Base-by-base conservation (phyloP, 495 filamentous ascomycete species). In the Hamigera avellanea region DNA sequence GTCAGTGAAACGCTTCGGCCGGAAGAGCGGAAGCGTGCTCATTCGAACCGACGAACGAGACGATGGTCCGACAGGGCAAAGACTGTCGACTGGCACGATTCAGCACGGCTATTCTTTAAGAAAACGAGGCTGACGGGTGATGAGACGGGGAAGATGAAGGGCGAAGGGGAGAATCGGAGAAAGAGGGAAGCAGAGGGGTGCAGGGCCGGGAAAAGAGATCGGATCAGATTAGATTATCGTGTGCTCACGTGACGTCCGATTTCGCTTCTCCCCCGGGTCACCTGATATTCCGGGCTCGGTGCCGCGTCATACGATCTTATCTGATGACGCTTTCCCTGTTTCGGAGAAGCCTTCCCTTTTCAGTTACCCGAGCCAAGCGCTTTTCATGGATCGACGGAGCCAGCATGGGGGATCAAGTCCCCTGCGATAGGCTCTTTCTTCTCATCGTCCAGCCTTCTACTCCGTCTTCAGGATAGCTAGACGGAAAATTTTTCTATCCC, bases 151-250 rank as follows among this genome's bases (percentile, higher is more conserved):
- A 12, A 32, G 30, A 32, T 14, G n/a, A 14, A 7, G 5, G 30
- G 41, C 47, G 26, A 23, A 31, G 23, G 26, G 35, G 36, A 34
- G 19, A 41, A 16, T 21, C 19, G 6, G 10, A 32, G 12, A 6
- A 6, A 3, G 23, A 5, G 25, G 21, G 26, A 35, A 32, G 39
- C 14, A 19, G 23, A 52, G 43, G 39, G 43, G 19, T 19, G 25
- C 23, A 18, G 19, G 12, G 23, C 8, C 15, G 31, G 40, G 14
- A 37, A 33, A 18, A 16, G 32, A 35, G 53, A 57, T 65, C 60
- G 56, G 63, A 67, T 67, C 57, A 61, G 63, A 67, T 66, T 50
- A 56, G 49, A 56, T 56, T 52, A 49, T 53, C 49, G 52, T 56
- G 49, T 33, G 52, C 13, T 36, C 36, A 39, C 37, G 37, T 39